Base-by-base conservation (phyloP, 2,329 filamentous ascomycete genomes). In the Orbilia ellipsospora region DNA sequence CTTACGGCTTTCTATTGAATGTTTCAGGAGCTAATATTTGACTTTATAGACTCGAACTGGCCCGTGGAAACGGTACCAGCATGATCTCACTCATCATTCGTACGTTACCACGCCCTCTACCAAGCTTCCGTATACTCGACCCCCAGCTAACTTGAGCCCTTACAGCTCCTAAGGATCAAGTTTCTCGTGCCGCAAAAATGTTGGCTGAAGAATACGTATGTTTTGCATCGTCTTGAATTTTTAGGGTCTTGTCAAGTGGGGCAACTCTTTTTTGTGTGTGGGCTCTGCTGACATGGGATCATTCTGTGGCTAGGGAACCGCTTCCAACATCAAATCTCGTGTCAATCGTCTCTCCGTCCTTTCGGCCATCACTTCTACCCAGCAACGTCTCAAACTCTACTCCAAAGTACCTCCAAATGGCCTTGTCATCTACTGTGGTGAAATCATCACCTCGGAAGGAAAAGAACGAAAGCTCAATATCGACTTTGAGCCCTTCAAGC, bases 401-500 rank as follows among this genome's bases (percentile, higher is more conserved):
- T 97, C 94, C 85, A 98, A 98, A 85, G 95, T 99, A 69, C 95
- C 96, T 36, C 93, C 95, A 59, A 99, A 99, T 84, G 95, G 95
- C 75, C 87, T 99, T 79, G 95, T 99, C 79, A 92, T 99, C 80
- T 99, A 99, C 88, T 99, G 95, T 84, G 95, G 95, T 90, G 95
- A 99, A 97, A 98, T 99, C 83, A 90, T 99, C 86, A 99, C 95
- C 68, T 90, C 90, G 31, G 95, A 99, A 86, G 95, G 95, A 84
- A 99, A 99, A 85, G 95, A 99, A 86, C 89, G 95, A 82, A 99
- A 97, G 87, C 96, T 99, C 86, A 99, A 99, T 85, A 99, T 99
- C 83, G 96, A 99, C 83, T 99, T 99, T 83, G 95, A 99, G 85
- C 95, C 95, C 36, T 99, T 99, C 88, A 99, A 99, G 88, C 95